Percentiles rank a stretch among this genome's conserved stretches.
Conservation (phyloP, 768 basidiomycete genomes). For the Lactarius quietus region DNA sequence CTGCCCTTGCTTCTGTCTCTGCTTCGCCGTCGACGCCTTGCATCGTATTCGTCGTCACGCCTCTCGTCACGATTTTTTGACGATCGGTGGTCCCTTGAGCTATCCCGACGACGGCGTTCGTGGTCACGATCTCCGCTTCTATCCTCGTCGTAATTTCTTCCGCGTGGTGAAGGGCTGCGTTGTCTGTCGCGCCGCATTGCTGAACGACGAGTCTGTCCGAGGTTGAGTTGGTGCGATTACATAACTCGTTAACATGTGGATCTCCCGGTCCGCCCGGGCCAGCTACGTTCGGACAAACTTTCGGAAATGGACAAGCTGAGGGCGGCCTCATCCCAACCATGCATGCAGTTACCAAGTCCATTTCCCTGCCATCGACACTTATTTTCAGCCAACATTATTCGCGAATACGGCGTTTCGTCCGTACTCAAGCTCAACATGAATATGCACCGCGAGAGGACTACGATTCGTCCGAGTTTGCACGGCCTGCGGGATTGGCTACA, state of each 20-base stretch:
- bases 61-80: slow-evolving; percentile 12
- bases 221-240: not conserved
- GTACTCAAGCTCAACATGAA: slow-evolving; percentile 26
- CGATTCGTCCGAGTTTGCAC: slow-evolving; percentile 12
- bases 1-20: slow-evolving; percentile 33
- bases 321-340: slow-evolving; percentile 4
- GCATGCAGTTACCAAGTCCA: slow-evolving; percentile 1
- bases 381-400: not conserved
- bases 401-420: slow-evolving; percentile 11
- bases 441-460: slow-evolving; percentile 20
- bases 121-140: slow-evolving; percentile 3
- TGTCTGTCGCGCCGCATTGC: slow-evolving; percentile 13
- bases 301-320: not conserved
- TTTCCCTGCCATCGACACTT: not conserved
- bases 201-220: not conserved
- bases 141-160: not conserved
- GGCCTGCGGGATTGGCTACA: slow-evolving; percentile 36
- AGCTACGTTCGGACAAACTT: not conserved
- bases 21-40: slow-evolving; percentile 28
- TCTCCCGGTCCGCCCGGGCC: not conserved
- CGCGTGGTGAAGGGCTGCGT: slow-evolving; percentile 20
- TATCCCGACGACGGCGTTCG: slow-evolving; percentile 6
- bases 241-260: not conserved
- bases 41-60: slow-evolving; percentile 28
- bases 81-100: slow-evolving; percentile 10